Evolutionary conservation across 768 basidiomycete genomes (phyloP).

Genomic region (Candolleomyces eurysporus): DNA sequence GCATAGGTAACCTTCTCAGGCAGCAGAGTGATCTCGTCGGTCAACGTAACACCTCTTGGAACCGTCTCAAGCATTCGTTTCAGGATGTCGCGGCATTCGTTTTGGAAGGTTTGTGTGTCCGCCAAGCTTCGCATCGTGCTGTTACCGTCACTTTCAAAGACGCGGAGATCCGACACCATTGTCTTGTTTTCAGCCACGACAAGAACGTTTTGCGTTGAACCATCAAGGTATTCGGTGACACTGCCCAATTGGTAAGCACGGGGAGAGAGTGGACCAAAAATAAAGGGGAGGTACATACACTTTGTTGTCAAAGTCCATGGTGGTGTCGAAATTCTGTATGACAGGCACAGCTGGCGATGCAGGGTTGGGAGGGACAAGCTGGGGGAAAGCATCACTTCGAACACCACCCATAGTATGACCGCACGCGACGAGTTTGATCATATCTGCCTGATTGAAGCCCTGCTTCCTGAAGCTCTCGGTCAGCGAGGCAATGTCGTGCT

Average conservation of each 20-base stretch:
- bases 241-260: constrained; percentile 11
- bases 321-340: constrained; percentile 39
- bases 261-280: background rate
- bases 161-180: constrained; percentile 33
- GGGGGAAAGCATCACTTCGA: constrained; percentile 43
- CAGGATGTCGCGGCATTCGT: constrained; percentile 38
- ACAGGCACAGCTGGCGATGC: constrained; percentile 22
- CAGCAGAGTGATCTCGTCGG: constrained; percentile 41
- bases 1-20: constrained; percentile 39
- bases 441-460: constrained; percentile 44
- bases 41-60: constrained; percentile 42
- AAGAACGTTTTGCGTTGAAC: constrained; percentile 32
- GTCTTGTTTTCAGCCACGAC: constrained; percentile 32
- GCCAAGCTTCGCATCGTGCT: constrained; percentile 34
- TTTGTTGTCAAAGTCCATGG: constrained; percentile 39
- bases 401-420: constrained; percentile 53
- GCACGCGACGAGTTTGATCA: constrained; percentile 51
- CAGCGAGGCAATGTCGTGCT: constrained; percentile 37
- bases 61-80: constrained; percentile 49
- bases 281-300: constrained; percentile 24
- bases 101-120: constrained; percentile 31
- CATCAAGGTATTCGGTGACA: constrained; percentile 35
- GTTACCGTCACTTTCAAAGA: constrained; percentile 34
- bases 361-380: constrained; percentile 34
- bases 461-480: constrained; percentile 38